phyloP scores from a whole-genome alignment of 2,329 filamentous ascomycete species.

The Teratosphaeria pseudoeucalypti region DNA sequence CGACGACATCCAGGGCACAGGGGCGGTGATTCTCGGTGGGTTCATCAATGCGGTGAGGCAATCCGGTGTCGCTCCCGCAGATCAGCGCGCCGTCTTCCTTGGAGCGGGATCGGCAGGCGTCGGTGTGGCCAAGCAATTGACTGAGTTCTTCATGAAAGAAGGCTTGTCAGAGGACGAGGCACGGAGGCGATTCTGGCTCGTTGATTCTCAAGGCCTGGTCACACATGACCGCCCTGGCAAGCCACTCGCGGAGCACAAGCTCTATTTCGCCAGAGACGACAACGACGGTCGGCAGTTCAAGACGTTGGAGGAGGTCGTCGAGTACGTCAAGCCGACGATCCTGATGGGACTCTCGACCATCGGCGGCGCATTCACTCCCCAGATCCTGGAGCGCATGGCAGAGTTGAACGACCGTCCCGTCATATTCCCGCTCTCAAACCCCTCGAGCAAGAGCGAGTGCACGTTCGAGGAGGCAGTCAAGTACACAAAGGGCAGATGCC shows the following conservation, averaged over 20 bases:
- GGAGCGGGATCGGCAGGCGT: conserved; percentile 92
- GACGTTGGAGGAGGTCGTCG: conserved; percentile 80
- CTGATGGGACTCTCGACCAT: conserved; percentile 91
- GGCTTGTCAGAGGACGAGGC: conserved; percentile 82
- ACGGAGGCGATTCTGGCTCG: conserved; percentile 87
- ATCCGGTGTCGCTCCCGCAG: conserved; percentile 72
- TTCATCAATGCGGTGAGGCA: conserved; percentile 68
- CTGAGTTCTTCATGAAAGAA: conserved; percentile 90
- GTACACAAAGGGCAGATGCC: conserved; percentile 79
- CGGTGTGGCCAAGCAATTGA: conserved; percentile 94
- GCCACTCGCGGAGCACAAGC: conserved; percentile 76
- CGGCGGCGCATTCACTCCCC: conserved; percentile 85
- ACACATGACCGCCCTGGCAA: conserved; percentile 78
- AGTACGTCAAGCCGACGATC: conserved; percentile 89
- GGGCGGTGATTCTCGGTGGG: conserved; percentile 84
- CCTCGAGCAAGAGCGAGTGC: conserved; percentile 92
- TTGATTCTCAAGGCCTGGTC: conserved; percentile 83
- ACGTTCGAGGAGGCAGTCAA: conserved; percentile 88
- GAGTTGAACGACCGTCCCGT: conserved; percentile 59
- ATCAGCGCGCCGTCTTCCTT: conserved; percentile 92
- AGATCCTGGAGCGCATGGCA: conserved; percentile 57
- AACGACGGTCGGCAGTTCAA: conserved; percentile 58
- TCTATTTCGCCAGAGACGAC: conserved; percentile 56
- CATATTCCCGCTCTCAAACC: conserved; percentile 88
- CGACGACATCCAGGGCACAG: conserved; percentile 95